Base-by-base conservation (phyloP, 2,329 filamentous ascomycete species). In the Ceratocystis eucalypticola region DNA sequence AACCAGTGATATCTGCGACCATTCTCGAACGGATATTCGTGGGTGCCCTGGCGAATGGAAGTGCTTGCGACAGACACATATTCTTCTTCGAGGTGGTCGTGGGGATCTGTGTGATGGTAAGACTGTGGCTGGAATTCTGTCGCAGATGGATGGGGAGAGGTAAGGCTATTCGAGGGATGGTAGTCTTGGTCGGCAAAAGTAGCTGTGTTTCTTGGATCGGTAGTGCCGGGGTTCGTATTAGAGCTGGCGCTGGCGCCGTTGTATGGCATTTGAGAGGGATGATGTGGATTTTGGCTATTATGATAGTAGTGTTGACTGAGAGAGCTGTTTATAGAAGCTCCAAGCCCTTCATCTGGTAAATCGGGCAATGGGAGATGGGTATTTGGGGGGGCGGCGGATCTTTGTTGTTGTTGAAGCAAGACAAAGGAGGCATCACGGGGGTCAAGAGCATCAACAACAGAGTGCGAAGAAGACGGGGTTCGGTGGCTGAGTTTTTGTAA, bases 1-100 rank as follows among this genome's bases (percentile, higher is more conserved):
- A 76, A 80, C 44, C 74, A 73, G 69, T 80, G 78, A 67, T 80
- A 80, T 20, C 71, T 65, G 48, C 72, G 44, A 17, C 69, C 69
- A 61, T 69, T 68, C 20, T 67, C 67, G 53, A 55, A 67, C 5
- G 65, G 65, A 61, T 69, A 68, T 4, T 64, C 69, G 44, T 68
- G 66, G 28, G 50, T 57, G 15, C 41, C 61, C n/a, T 62, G 59
- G 22, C 64, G 64, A 33, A 68, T 65, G 8, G 64, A 65, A 17
- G 66, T 68, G 41, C 64, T 65, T 15, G 64, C 64, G 15, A 65
- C 55, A 6, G 64, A 65, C 12, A 65, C 22, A 41, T 59, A 59
- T 46, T 65, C 64, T 6, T 65, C 64, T 30, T 65, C 64, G 5
- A 55, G 30, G 5, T 37, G 62, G 46, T 44, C 46, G 30, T 65